phyloP scores from a whole-genome alignment of 1,284 basidiomycete genomes.

The Chondrostereum purpureum region DNA sequence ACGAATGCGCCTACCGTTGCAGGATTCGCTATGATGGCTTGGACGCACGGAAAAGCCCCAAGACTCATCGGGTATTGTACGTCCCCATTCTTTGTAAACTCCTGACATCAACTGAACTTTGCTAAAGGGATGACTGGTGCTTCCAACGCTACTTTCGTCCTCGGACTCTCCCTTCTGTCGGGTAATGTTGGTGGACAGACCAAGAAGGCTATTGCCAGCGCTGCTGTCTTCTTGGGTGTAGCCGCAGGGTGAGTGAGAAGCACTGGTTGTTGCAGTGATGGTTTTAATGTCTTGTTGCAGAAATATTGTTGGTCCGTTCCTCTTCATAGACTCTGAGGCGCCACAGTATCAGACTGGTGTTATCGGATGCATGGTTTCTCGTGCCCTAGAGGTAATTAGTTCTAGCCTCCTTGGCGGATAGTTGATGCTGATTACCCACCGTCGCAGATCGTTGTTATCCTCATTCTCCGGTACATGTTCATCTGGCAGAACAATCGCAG shows the following conservation, averaged over 20 bases:
- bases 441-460: slow-evolving; percentile 26
- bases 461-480: slow-evolving; percentile 31
- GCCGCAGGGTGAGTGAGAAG: slow-evolving; percentile 27
- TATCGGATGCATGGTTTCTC: slow-evolving; percentile 30
- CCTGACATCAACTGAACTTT: background rate
- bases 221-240: slow-evolving; percentile 21
- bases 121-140: slow-evolving; percentile 28
- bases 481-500: slow-evolving; percentile 30
- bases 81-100: background rate
- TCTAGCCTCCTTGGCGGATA: background rate
- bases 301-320: slow-evolving; percentile 35
- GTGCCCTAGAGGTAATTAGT: slow-evolving; percentile 17
- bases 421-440: background rate
- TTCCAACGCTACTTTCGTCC: slow-evolving; percentile 36
- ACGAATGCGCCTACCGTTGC: slow-evolving; percentile 20
- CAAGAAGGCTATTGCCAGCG: slow-evolving; percentile 30
- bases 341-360: slow-evolving; percentile 35
- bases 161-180: slow-evolving; percentile 37
- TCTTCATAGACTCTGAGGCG: slow-evolving; percentile 29
- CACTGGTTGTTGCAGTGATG: background rate
- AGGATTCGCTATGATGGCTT: slow-evolving; percentile 22
- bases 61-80: slow-evolving; percentile 21
- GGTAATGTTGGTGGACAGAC: slow-evolving; percentile 39
- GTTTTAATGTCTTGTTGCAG: slow-evolving; percentile 20
- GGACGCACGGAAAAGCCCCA: slow-evolving; percentile 17